Conservation (phyloP, 208 protist genomes). For the Leishmania gerbilli region DNA sequence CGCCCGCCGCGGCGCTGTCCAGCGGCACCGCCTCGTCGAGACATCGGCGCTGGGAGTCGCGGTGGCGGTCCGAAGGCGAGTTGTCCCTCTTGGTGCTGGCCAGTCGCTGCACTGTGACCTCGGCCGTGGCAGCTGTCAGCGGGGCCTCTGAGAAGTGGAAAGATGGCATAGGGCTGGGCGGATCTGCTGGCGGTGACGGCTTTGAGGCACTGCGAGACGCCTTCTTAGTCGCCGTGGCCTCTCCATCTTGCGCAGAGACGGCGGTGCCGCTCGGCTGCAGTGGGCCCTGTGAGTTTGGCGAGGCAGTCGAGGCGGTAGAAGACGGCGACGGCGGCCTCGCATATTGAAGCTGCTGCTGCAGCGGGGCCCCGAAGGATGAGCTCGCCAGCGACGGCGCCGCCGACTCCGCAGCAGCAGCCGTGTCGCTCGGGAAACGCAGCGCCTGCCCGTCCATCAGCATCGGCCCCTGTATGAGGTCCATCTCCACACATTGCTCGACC, state of each 20-base stretch:
- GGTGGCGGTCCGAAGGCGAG: background rate
- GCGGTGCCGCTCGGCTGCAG: background rate
- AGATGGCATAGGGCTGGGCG: too few species aligned
- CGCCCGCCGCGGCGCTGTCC: background rate
- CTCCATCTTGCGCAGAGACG: background rate
- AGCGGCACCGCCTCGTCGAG: background rate
- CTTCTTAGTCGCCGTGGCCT: background rate
- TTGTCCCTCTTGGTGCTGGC: background rate
- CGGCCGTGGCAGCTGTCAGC: background rate
- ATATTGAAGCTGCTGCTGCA: background rate
- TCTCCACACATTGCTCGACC: conserved; percentile 10
- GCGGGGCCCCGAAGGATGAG: background rate
- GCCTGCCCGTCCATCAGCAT: conserved; percentile 10
- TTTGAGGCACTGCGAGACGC: background rate
- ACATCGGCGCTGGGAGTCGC: background rate
- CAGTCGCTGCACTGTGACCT: background rate
- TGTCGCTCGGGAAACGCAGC: background rate
- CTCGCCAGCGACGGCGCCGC: background rate
- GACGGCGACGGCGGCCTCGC: background rate
- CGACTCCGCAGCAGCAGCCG: background rate
- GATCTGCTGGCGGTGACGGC: too few species aligned
- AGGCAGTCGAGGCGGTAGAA: background rate
- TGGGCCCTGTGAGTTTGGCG: background rate
- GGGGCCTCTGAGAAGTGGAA: background rate
- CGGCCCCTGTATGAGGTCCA: background rate